Base-by-base conservation (phyloP, 495 filamentous ascomycete genomes). In the Xylaria flabelliformis region DNA sequence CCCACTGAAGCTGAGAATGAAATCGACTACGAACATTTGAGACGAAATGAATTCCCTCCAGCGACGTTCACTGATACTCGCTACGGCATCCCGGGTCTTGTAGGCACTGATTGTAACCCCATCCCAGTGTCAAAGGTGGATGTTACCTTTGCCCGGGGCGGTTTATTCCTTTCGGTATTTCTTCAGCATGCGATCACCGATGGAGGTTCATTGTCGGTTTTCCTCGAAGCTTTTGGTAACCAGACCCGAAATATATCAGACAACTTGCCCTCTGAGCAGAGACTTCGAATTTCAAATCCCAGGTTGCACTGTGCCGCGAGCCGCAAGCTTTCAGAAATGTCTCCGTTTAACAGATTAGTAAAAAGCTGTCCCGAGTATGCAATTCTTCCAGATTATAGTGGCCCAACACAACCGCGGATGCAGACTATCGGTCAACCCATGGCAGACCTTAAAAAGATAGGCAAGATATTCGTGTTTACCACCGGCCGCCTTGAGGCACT, bases 181-280 rank as follows among this genome's bases (percentile, higher is more conserved):
- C 71, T 82, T 71, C 80, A 82, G 51, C 80, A 82, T 64, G 71
- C 78, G 24, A 64, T 80, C 29, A 79, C 74, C 34, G 80, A 82
- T 62, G 80, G 80, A 80, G 59, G 87, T 82, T 75, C 83, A 79
- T 67, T 84, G 75, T 69, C 83, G 79, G 74, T 89, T 84, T 62
- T 88, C 78, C 21, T 89, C 80, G 58, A 90, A 80, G 56, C 87
- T 82, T 73, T 86, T 77, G 64, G 75, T 1, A 77, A 75, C 19
- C 73, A 79, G 55, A 82, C 74, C 51, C 72, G 73, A 12, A 70
- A 73, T 55, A 68, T 66, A 17, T 42, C 70, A 15, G 58, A 75
- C 62, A 65, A 71, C 63, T 39, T 74, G 24, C 72, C 74, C 63
- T 77, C 59, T 9, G 69, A 77, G 56, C 74, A 77, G 67, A 71